Conservation (phyloP, 176 grass and related monocot species). For the Oropetium thomaeum region DNA sequence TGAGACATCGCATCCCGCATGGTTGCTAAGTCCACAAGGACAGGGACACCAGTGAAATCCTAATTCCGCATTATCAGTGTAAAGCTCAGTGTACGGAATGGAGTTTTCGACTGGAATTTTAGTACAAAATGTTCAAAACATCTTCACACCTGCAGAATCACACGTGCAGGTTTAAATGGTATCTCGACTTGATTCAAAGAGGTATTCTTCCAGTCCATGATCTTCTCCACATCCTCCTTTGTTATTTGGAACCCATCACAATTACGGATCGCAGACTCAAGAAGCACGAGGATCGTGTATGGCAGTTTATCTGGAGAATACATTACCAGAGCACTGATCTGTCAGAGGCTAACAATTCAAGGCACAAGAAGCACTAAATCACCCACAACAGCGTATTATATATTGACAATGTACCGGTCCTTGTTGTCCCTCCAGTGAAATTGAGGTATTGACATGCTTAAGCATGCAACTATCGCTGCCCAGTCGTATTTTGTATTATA, state of each 20-base stretch:
- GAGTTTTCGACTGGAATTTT: neutral
- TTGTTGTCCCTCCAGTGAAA: neutral
- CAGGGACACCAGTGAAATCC: conserved; percentile 1
- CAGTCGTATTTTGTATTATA: neutral
- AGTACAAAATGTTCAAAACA: neutral
- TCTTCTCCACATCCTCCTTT: conserved; percentile 5
- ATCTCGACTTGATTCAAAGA: neutral
- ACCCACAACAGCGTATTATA: too few relatives aligned
- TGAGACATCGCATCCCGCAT: neutral
- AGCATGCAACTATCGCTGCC: neutral
- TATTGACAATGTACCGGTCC: too few relatives aligned
- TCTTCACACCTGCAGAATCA: neutral
- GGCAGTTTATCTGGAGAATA: neutral
- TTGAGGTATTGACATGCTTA: neutral
- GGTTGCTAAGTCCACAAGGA: conserved; percentile 6
- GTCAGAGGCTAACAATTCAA: neutral
- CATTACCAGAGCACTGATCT: neutral
- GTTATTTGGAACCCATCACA: neutral
- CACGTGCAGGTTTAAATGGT: neutral
- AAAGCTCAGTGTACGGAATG: neutral
- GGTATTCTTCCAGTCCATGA: neutral
- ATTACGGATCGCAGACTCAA: neutral
- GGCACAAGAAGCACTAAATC: neutral
- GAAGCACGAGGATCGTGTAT: neutral
- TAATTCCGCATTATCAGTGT: neutral